Base-by-base conservation (phyloP, 495 filamentous ascomycete genomes). In the Tuber borchii region DNA sequence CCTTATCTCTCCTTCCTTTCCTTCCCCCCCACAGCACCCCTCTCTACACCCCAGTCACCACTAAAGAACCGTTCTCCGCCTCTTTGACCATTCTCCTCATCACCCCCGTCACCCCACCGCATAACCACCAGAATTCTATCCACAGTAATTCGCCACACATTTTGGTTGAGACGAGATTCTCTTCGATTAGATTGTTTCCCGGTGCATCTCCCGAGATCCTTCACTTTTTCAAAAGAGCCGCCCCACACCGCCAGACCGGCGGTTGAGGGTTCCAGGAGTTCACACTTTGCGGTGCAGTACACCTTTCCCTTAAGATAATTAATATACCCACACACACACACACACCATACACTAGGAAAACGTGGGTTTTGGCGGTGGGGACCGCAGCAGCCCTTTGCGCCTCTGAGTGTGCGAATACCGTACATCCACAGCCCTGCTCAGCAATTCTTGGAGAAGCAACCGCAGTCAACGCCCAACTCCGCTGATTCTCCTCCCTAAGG, bases 331-430 rank as follows among this genome's bases (percentile, higher is more conserved):
- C 34, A 37, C 34, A 37, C n/a, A 31, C 26, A 34, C 26, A 31
- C 26, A 65, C 56, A 65, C 7, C 56, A 26, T 26, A 65, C 26
- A 65, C 56, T 19, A 34, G 17, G 56, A 34, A 34, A 65, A 34
- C 56, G 56, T 65, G 56, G 56, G 26, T 34, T 34, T 34, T 16
- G 26, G 12, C 12, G 14, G 56, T 31, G 56, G 56, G 56, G 31
- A 65, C 56, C 56, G 56, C 56, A 65, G 56, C 56, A 65, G 56
- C 56, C 56, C 56, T 34, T 61, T 34, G 56, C 56, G 26, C 56
- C 56, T 14, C 56, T 26, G 56, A 65, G 26, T 65, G 56, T 65
- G 56, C 31, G 26, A 65, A 7, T 65, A 43, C 10, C 42, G 8
- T 43, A 56, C 56, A 34, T 65, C 56, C 26, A 34, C 56, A 65